Conservation (phyloP, 1,284 basidiomycete genomes). For the Ceratobasidium sp. region DNA sequence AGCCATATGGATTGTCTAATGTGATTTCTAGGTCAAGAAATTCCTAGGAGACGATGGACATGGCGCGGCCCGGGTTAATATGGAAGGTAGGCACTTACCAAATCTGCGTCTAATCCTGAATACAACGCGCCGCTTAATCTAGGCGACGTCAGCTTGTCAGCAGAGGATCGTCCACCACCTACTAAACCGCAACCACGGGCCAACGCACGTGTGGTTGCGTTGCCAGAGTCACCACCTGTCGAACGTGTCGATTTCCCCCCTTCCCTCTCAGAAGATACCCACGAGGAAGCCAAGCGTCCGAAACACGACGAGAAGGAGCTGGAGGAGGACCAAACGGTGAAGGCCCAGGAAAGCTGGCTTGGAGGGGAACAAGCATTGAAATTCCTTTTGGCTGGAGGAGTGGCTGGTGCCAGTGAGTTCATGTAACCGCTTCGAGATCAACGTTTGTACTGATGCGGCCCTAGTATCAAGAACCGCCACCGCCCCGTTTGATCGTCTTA, state of each 20-base stretch:
- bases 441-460: conserved; percentile 32
- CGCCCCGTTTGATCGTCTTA: conserved; percentile 96
- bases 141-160: conserved; percentile 81
- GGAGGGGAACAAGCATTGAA: conserved; percentile 81
- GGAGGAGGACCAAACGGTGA: conserved; percentile 59
- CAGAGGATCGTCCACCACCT: conserved; percentile 69
- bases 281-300: conserved; percentile 54
- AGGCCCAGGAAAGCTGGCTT: conserved; percentile 68
- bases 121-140: conserved; percentile 46
- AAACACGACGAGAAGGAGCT: conserved; percentile 58
- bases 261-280: conserved; percentile 47
- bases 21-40: conserved; percentile 56
- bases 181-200: background rate
- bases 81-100: conserved; percentile 73
- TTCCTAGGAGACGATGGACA: conserved; percentile 79
- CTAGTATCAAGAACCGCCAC: conserved; percentile 94
- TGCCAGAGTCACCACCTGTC: conserved; percentile 46
- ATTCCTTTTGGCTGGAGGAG: conserved; percentile 92
- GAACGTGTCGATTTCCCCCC: conserved; percentile 48
- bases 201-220: conserved; percentile 46
- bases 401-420: conserved; percentile 87
- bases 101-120: conserved; percentile 51
- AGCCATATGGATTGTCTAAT: conserved; percentile 15
- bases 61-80: conserved; percentile 80
- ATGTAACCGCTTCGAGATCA: background rate